phyloP scores from a whole-genome alignment of 306 rosid genomes.

The Prinsepia uniflora region DNA sequence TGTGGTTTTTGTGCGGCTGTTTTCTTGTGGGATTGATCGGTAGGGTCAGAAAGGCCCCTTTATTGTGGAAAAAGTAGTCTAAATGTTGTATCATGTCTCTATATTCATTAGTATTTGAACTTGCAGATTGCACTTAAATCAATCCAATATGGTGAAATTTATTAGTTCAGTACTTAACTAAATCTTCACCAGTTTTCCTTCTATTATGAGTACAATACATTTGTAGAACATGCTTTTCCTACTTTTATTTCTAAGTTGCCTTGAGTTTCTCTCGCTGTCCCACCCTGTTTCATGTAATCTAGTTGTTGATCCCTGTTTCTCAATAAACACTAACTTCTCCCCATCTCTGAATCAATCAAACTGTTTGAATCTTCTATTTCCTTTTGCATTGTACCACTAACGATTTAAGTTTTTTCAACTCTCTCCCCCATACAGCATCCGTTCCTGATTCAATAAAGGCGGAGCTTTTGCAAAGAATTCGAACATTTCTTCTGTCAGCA shows the following conservation, averaged over 20 bases:
- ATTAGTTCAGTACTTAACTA: background rate
- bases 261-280: background rate
- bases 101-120: background rate
- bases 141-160: background rate
- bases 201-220: background rate
- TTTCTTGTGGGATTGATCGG: background rate
- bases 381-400: background rate
- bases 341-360: background rate
- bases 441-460: slow-evolving; percentile 84
- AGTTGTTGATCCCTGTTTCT: background rate
- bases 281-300: background rate
- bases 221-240: background rate
- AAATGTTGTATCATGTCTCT: background rate
- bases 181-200: background rate
- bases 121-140: background rate
- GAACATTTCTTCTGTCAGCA: slow-evolving; percentile 58
- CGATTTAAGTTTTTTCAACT: background rate
- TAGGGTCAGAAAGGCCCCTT: background rate
- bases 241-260: background rate
- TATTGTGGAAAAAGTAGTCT: background rate
- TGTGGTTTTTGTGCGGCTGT: background rate
- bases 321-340: background rate
- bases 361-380: background rate
- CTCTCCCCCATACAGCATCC: slow-evolving; percentile 49
- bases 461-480: slow-evolving; percentile 80